Evolutionary conservation across 305 asterid genomes (phyloP).

Genomic region (Fraxinus floribunda): DNA sequence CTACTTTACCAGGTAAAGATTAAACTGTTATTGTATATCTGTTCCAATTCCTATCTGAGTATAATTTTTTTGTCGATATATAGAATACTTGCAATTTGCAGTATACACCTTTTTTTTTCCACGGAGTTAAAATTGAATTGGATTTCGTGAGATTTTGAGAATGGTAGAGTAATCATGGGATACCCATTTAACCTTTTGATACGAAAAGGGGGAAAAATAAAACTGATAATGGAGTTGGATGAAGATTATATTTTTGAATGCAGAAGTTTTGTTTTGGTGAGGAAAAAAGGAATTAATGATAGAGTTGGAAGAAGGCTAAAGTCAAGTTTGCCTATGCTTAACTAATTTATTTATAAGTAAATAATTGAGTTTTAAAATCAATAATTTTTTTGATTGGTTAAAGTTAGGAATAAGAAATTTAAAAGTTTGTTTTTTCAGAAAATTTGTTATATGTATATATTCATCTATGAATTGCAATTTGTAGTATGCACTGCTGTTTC

Average conservation of each 20-base stretch:
- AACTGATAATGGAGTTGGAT: background rate
- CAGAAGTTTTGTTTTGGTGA: too few relatives aligned
- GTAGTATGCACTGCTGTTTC: background rate
- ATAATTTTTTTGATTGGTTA: too few relatives aligned
- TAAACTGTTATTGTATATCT: background rate
- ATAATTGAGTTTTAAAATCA: too few relatives aligned
- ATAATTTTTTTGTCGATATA: background rate
- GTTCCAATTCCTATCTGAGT: too few relatives aligned
- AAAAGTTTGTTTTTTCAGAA: too few relatives aligned
- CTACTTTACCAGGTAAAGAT: conserved; percentile 62
- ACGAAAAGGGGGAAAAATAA: background rate
- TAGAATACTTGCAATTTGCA: background rate
- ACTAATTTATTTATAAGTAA: too few relatives aligned
- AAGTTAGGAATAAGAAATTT: too few relatives aligned
- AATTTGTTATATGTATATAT: background rate
- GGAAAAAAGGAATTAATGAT: too few relatives aligned
- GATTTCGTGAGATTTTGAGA: background rate
- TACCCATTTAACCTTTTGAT: background rate
- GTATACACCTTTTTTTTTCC: too few relatives aligned
- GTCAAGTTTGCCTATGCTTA: too few relatives aligned
- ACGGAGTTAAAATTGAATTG: background rate
- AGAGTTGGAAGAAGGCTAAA: too few relatives aligned
- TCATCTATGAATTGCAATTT: background rate
- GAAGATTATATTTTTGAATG: background rate
- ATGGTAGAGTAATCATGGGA: background rate